A percentile compares a stretch with the other conserved stretches of the same genome.
These are phyloP conservation scores for Sugiyamaella chiloensis DNA, from an alignment of 805 yeast genomes.

Conservation along the genomic window DNA sequence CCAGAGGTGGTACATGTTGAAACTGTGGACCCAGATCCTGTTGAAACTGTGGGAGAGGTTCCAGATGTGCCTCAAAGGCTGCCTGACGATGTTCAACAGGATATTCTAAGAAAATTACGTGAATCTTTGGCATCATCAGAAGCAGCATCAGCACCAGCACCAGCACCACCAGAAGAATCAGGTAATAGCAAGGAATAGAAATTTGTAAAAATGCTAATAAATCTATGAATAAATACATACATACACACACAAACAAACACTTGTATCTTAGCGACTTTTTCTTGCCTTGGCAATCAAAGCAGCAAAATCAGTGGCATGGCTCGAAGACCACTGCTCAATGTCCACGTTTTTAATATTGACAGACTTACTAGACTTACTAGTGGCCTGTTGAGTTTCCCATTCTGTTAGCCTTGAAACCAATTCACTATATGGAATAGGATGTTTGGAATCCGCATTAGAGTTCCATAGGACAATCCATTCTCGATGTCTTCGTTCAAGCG, in stretches of 20 bases:
- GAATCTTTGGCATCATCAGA: background rate
- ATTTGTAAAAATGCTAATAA: no score
- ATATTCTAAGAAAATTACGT: background rate
- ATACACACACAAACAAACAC: no score
- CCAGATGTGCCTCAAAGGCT: background rate
- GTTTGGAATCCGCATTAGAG: constrained; percentile 70
- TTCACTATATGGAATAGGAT: constrained; percentile 56
- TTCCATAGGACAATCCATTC: constrained; percentile 78
- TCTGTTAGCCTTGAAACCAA: constrained; percentile 54
- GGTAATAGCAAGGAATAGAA: no score
- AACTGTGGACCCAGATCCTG: background rate
- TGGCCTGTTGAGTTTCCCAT: constrained; percentile 54
- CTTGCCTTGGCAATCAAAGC: constrained; percentile 27
- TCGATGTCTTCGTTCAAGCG: constrained; percentile 66
- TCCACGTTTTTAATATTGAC: constrained; percentile 23
- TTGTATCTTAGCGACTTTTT: no score
- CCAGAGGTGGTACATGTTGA: background rate
- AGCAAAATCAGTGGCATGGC: constrained; percentile 25
- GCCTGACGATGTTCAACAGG: constrained; percentile 2
- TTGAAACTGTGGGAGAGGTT: background rate
- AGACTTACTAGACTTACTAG: background rate
- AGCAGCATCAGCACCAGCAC: no score
- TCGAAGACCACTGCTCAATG: constrained; percentile 23
- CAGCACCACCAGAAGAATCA: no score
- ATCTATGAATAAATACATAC: no score